These are phyloP conservation scores for Blastomyces percursus DNA, from an alignment of 2,329 filamentous ascomycete genomes.

Conservation along the genomic window DNA sequence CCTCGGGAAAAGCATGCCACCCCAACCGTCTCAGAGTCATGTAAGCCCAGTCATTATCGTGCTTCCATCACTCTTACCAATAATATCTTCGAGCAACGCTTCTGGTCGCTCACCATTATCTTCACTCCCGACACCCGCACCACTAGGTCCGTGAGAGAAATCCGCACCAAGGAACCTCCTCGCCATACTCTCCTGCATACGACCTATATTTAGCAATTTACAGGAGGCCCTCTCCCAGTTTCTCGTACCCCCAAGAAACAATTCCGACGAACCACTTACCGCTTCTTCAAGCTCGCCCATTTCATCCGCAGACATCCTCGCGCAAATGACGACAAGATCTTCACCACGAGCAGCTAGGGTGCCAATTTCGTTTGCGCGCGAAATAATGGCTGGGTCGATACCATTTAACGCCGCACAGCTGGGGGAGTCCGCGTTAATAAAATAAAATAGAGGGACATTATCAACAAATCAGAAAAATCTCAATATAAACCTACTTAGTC, in stretches of 20 bases:
- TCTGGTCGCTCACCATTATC: background rate
- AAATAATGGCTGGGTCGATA: constrained; percentile 58
- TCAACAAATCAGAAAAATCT: background rate
- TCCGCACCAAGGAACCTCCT: constrained; percentile 46
- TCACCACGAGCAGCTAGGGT: constrained; percentile 58
- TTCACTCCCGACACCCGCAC: background rate
- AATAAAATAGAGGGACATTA: background rate
- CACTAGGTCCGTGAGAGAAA: constrained; percentile 17
- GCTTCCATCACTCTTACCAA: background rate
- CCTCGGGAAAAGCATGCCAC: background rate
- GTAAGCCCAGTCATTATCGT: background rate
- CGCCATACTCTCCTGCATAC: constrained; percentile 41
- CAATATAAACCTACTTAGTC: constrained; percentile 40
- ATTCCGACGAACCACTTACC: constrained; percentile 30
- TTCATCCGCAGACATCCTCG: constrained; percentile 54
- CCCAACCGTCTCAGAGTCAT: background rate
- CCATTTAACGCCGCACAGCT: constrained; percentile 80
- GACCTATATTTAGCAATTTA: background rate
- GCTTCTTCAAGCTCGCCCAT: constrained; percentile 56
- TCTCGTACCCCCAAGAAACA: background rate
- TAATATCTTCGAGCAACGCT: constrained; percentile 7
- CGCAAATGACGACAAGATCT: constrained; percentile 63
- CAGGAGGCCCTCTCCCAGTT: no score
- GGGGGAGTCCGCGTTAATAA: constrained; percentile 8
- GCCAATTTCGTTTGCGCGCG: constrained; percentile 64